Conservation (phyloP, 2,329 filamentous ascomycete species). For the Penicillium sclerotiorum region DNA sequence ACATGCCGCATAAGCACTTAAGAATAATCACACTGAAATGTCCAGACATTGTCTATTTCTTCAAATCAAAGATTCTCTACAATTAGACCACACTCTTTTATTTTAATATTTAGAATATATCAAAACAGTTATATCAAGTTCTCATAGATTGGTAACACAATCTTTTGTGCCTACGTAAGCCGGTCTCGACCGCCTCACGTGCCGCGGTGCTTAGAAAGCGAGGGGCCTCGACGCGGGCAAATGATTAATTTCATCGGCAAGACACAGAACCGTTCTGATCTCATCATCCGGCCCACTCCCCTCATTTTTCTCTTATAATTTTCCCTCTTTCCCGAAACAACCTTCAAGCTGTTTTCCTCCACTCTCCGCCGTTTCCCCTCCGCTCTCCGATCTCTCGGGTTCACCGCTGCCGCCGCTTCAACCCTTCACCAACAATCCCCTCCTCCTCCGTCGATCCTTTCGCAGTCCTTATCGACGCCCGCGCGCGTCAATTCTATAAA, state of each 20-base stretch:
- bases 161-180: not conserved
- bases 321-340: conserved; percentile 30
- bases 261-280: conserved; percentile 16
- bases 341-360: conserved; percentile 92
- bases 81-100: too few species aligned
- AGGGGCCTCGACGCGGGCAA: conserved; percentile 24
- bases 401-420: conserved; percentile 73
- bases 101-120: not conserved
- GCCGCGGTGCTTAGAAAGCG: conserved; percentile 23
- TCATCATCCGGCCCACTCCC: conserved; percentile 20
- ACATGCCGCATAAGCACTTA: too few species aligned
- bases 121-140: not conserved
- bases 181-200: conserved; percentile 21
- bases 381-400: conserved; percentile 70
- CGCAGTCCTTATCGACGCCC: conserved; percentile 40
- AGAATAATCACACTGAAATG: too few species aligned
- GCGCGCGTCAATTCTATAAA: conserved; percentile 44
- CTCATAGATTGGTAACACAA: too few species aligned
- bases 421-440: conserved; percentile 64
- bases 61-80: too few species aligned
- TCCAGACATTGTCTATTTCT: too few species aligned
- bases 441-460: conserved; percentile 38
- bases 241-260: conserved; percentile 23
- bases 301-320: conserved; percentile 19
- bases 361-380: conserved; percentile 67